These are phyloP conservation scores for Penicillium sp. DNA, from an alignment of 2,329 filamentous ascomycete species.

Conservation along the genomic window DNA sequence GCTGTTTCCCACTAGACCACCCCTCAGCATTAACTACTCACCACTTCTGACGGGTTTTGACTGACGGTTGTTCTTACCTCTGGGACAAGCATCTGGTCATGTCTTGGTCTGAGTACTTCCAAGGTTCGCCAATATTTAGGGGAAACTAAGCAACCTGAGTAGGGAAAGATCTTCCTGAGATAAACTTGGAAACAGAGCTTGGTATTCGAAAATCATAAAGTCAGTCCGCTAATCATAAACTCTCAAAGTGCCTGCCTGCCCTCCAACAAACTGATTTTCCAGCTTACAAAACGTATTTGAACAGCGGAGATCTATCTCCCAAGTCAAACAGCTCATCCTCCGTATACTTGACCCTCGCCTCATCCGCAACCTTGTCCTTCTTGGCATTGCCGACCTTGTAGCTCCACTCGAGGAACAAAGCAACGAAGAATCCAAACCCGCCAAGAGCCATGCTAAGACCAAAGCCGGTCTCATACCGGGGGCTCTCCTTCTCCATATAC, in stretches of 20 bases:
- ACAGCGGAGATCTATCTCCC: conserved; percentile 46
- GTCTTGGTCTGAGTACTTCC: too few species aligned
- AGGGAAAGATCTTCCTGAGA: too few species aligned
- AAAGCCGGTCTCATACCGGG: conserved; percentile 25
- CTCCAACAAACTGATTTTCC: background rate
- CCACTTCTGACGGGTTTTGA: too few species aligned
- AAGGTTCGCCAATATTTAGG: too few species aligned
- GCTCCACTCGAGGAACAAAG: conserved; percentile 21
- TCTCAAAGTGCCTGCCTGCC: background rate
- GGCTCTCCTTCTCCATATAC: conserved; percentile 23
- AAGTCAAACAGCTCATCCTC: conserved; percentile 43
- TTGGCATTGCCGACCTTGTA: conserved; percentile 23
- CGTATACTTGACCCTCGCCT: conserved; percentile 27
- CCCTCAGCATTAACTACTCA: too few species aligned
- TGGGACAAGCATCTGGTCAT: too few species aligned
- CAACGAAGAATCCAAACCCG: conserved; percentile 16
- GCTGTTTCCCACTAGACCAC: too few species aligned
- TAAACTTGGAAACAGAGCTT: too few species aligned
- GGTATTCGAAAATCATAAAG: background rate
- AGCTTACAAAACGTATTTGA: conserved; percentile 34
- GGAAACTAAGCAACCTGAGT: too few species aligned
- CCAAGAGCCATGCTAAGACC: conserved; percentile 22
- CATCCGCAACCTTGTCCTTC: conserved; percentile 13
- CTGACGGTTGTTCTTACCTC: too few species aligned
- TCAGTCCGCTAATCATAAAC: background rate